phyloP scores from a whole-genome alignment of 129 eudicot genomes.

The Artemisia tridentata region DNA sequence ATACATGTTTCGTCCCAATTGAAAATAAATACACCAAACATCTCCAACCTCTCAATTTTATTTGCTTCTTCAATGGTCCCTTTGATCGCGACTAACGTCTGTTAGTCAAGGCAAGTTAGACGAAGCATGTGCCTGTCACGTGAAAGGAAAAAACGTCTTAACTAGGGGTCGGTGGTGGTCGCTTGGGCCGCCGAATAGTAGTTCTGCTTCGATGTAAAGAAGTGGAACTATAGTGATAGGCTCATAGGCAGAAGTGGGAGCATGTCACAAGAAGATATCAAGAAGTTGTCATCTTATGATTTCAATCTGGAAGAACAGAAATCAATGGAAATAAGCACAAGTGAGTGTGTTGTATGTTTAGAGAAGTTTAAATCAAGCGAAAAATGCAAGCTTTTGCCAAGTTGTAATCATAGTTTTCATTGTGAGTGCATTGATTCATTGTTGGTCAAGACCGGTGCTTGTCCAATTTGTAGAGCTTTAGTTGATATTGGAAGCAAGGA shows the following conservation, averaged over 20 bases:
- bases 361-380: conserved; percentile 51
- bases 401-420: conserved; percentile 54
- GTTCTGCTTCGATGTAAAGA: conserved; percentile 32
- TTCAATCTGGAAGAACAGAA: conserved; percentile 35
- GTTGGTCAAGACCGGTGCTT: conserved; percentile 42
- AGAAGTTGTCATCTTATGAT: conserved; percentile 53
- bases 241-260: conserved; percentile 32
- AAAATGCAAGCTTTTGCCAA: conserved; percentile 50
- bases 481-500: conserved; percentile 31
- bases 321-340: conserved; percentile 16
- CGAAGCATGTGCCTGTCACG: too few relatives aligned
- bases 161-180: too few relatives aligned
- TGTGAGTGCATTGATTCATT: conserved; percentile 48
- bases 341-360: conserved; percentile 57
- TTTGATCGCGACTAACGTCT: too few relatives aligned
- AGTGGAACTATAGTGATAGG: conserved; percentile 29
- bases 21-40: too few relatives aligned
- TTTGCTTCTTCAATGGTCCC: too few relatives aligned
- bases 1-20: too few relatives aligned
- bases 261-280: conserved; percentile 50
- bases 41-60: too few relatives aligned
- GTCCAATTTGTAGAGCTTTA: conserved; percentile 53
- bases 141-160: too few relatives aligned
- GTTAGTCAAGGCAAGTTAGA: too few relatives aligned
- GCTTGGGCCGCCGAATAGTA: too few relatives aligned